Conservation (phyloP, 2,329 filamentous ascomycete species). For the Xylaria hypoxylon region DNA sequence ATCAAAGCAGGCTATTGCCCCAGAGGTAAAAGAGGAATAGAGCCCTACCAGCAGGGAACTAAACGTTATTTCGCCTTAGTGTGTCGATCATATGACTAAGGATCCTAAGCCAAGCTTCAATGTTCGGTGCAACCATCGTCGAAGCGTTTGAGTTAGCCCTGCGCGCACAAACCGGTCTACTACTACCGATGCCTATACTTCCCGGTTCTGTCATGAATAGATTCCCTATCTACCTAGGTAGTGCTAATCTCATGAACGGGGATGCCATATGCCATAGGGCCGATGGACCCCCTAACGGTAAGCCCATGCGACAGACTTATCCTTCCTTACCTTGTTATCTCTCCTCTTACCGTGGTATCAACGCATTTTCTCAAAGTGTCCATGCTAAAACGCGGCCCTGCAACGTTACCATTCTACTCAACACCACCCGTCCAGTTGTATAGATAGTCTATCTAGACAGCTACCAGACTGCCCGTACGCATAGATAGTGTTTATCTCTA, state of each 20-base stretch:
- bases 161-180: background rate
- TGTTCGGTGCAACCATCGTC: conserved; percentile 30
- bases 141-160: conserved; percentile 22
- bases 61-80: conserved; percentile 17
- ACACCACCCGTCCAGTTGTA: background rate
- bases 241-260: conserved; percentile 25
- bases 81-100: conserved; percentile 35
- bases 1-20: conserved; percentile 12
- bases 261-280: conserved; percentile 22
- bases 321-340: conserved; percentile 15
- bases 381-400: conserved; percentile 21
- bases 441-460: background rate
- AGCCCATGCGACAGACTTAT: conserved; percentile 20
- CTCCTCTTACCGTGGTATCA: conserved; percentile 15
- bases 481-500: conserved; percentile 18
- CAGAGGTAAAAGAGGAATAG: conserved; percentile 16
- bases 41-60: conserved; percentile 12
- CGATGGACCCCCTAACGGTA: conserved; percentile 29
- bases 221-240: conserved; percentile 7
- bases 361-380: conserved; percentile 19
- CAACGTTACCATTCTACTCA: conserved; percentile 34
- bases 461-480: background rate
- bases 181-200: conserved; percentile 6
- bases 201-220: conserved; percentile 1
- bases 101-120: conserved; percentile 14